phyloP scores from a whole-genome alignment of 805 yeast genomes.

The Yamadazyma olivae region DNA sequence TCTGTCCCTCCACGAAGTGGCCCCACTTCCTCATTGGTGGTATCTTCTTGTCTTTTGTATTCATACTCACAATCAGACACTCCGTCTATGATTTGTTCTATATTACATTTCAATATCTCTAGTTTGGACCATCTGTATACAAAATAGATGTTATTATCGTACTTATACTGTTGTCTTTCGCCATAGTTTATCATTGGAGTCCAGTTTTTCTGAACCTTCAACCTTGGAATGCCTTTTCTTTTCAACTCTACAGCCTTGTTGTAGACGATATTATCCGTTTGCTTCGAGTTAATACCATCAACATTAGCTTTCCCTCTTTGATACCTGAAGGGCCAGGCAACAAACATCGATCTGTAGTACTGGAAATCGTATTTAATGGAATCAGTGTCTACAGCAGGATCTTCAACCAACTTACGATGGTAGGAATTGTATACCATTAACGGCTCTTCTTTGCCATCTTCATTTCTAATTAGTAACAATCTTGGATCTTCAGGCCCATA shows the following conservation, averaged over 20 bases:
- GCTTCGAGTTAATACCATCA: conserved; percentile 17
- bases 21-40: conserved; percentile 19
- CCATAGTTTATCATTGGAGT: conserved; percentile 32
- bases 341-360: conserved; percentile 26
- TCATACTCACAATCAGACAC: conserved; percentile 10
- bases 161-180: conserved; percentile 18
- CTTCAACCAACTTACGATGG: conserved; percentile 16
- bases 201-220: conserved; percentile 34
- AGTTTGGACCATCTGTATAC: conserved; percentile 30
- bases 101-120: conserved; percentile 14
- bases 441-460: conserved; percentile 41
- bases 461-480: conserved; percentile 30
- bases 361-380: conserved; percentile 15
- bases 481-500: conserved; percentile 54
- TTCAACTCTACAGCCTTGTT: conserved; percentile 19
- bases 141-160: conserved; percentile 27
- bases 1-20: conserved; percentile 38
- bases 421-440: conserved; percentile 40
- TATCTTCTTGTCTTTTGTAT: conserved; percentile 10
- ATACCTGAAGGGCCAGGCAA: conserved; percentile 29
- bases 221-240: conserved; percentile 9
- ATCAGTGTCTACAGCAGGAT: conserved; percentile 12
- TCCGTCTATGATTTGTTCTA: conserved; percentile 11
- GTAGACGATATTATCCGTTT: conserved; percentile 14
- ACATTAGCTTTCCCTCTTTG: conserved; percentile 23